A percentile compares a stretch with the other conserved stretches of the same genome.
Evolutionary conservation across 371 early-diverging fungal species (phyloP).

Genomic region (Zychaea mexicana): DNA sequence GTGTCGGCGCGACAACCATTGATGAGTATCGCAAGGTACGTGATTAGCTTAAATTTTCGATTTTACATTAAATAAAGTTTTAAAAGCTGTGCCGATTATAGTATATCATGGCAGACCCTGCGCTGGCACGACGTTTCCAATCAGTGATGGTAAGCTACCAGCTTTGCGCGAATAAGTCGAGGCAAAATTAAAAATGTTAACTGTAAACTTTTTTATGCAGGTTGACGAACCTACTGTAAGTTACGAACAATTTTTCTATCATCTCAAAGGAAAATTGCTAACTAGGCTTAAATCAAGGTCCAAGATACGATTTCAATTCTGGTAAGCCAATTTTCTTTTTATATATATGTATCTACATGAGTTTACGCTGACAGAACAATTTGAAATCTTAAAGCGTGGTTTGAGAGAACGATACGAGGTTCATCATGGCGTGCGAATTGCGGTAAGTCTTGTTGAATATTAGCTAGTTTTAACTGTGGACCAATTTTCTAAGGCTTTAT

Average conservation of each 20-base stretch:
- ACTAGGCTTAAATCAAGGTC: too few species aligned
- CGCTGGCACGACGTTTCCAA: conserved; percentile 88
- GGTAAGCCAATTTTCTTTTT: conserved; percentile 5
- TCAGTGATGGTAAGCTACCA: conserved; percentile 67
- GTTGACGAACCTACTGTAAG: conserved; percentile 54
- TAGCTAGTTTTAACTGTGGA: background rate
- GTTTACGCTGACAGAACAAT: background rate
- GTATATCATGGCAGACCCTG: conserved; percentile 86
- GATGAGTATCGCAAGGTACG: conserved; percentile 78
- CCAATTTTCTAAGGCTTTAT: background rate
- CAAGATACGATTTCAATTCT: conserved; percentile 87
- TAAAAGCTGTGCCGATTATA: too few species aligned
- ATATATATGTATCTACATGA: background rate
- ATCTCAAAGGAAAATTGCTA: too few species aligned
- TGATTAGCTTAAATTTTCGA: too few species aligned
- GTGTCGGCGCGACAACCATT: conserved; percentile 89
- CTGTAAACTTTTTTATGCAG: background rate
- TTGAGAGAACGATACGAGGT: conserved; percentile 85
- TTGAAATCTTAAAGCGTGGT: conserved; percentile 46
- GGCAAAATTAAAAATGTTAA: background rate
- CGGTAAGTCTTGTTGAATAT: conserved; percentile 25
- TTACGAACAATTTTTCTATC: background rate
- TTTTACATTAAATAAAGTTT: too few species aligned
- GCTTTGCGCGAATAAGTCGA: conserved; percentile 6
- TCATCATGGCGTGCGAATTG: conserved; percentile 86